Evolutionary conservation across 352 stramenopile genomes (phyloP), one percentile per base, ranked within the genome.

Genomic region (Aphanomyces invadans): DNA sequence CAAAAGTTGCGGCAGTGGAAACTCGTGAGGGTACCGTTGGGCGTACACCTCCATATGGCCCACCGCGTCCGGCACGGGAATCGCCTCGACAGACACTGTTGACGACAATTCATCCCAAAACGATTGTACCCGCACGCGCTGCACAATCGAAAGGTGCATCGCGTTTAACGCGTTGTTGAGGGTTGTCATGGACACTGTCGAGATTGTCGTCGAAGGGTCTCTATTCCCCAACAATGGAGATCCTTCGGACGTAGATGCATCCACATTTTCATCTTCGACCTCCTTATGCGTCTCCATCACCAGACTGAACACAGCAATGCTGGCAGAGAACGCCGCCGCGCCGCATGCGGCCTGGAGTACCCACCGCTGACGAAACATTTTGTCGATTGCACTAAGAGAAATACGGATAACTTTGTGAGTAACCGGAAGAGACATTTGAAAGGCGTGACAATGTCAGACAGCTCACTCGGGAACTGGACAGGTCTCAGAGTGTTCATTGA

Each of bases 131-230:
- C 60, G 45, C 21, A n/a, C 60, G 21, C 49, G 45, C 25, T 67
- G 39, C 19, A 59, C 29, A 26, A 42, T 29, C 19, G 60, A 67
- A 17, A 67, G 60, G 11, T 57, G 15, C 25, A 33, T 57, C 23
- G 21, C 1, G n/a, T 57, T 57, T 26, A 57, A 57, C 19, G 49
- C 49, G 5, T n/a, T 90, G 81, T 42, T 87, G 79, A 25, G 82
- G 82, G 46, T 88, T 83, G n/a, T 77, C 67, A 72, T 90, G 79
- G 60, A 92, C 75, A 89, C 80, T 33, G 90, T 91, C 38, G 83
- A 74, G 31, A 76, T 71, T 19, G 78, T 77, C 70, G 88, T 74
- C 44, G 75, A 76, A 17, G 65, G 77, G 53, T 57, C 79, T 25
- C 54, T n/a, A 29, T 63, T 48, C 32, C 28, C 49, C 21, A 49